phyloP scores from a whole-genome alignment of 257 asterid genomes.

The Nicotiana otophora region DNA sequence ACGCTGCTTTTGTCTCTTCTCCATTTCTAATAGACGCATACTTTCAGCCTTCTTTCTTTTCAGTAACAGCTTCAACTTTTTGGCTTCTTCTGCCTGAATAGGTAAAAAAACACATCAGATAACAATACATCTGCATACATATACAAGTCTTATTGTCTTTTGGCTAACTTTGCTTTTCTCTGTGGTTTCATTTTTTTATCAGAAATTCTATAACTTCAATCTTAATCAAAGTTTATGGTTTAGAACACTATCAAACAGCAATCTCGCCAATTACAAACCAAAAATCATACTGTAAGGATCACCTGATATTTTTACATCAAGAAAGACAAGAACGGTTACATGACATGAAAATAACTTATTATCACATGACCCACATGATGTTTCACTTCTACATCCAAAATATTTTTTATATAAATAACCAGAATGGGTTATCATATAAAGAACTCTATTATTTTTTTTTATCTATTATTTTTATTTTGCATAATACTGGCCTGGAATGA shows the following conservation, averaged over 20 bases:
- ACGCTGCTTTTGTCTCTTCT: constrained; percentile 86
- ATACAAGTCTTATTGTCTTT: not conserved
- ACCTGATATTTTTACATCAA: not conserved
- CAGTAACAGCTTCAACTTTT: constrained; percentile 34
- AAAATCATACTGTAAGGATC: not conserved
- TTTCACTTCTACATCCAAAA: not conserved
- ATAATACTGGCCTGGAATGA: too few species aligned
- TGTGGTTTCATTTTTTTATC: not conserved
- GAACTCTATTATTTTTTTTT: not conserved
- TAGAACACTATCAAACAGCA: not conserved
- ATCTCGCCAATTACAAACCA: not conserved
- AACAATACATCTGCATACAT: not conserved
- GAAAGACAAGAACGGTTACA: not conserved
- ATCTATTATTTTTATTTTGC: too few species aligned
- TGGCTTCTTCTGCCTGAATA: constrained; percentile 88
- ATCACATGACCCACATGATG: not conserved
- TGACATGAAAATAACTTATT: not conserved
- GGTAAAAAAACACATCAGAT: constrained; percentile 4
- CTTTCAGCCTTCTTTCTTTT: constrained; percentile 77
- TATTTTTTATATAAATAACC: not conserved
- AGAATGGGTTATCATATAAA: not conserved
- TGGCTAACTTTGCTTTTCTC: not conserved
- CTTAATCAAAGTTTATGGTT: not conserved
- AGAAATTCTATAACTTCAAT: not conserved
- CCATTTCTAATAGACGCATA: constrained; percentile 78